Conservation (phyloP, 768 basidiomycete species). For the Rubroboletus satanas region DNA sequence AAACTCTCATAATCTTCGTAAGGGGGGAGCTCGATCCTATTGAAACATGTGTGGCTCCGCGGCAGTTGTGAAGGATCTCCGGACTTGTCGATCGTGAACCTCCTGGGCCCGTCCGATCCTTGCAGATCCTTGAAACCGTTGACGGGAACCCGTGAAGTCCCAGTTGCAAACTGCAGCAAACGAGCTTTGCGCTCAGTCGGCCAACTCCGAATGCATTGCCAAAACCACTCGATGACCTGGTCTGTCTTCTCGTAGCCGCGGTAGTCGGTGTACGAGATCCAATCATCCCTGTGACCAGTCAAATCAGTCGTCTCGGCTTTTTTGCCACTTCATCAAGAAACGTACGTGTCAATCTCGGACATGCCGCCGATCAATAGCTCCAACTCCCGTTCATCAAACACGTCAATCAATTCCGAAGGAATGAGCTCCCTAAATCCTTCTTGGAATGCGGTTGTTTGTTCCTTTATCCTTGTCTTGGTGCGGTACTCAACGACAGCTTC, state of each 20-base stretch:
- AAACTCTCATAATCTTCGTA: conserved; percentile 86
- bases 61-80: conserved; percentile 87
- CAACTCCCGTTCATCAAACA: conserved; percentile 88
- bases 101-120: conserved; percentile 85
- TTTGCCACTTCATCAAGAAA: conserved; percentile 1
- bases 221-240: conserved; percentile 93
- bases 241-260: conserved; percentile 83
- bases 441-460: conserved; percentile 84
- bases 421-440: conserved; percentile 81
- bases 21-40: conserved; percentile 81
- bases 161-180: conserved; percentile 84
- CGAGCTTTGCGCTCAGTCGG: conserved; percentile 85
- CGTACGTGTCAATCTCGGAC: conserved; percentile 85
- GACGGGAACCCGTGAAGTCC: conserved; percentile 80
- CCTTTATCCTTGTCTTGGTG: conserved; percentile 74
- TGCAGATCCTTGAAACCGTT: conserved; percentile 95
- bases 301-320: neutral
- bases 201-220: conserved; percentile 90
- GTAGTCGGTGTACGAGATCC: conserved; percentile 94
- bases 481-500: conserved; percentile 78
- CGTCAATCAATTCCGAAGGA: conserved; percentile 77
- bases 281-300: conserved; percentile 59
- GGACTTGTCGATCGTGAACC: conserved; percentile 94
- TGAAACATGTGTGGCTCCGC: conserved; percentile 93
- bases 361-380: conserved; percentile 90